phyloP scores from a whole-genome alignment of 495 filamentous ascomycete species.

The Neurospora sp. region DNA sequence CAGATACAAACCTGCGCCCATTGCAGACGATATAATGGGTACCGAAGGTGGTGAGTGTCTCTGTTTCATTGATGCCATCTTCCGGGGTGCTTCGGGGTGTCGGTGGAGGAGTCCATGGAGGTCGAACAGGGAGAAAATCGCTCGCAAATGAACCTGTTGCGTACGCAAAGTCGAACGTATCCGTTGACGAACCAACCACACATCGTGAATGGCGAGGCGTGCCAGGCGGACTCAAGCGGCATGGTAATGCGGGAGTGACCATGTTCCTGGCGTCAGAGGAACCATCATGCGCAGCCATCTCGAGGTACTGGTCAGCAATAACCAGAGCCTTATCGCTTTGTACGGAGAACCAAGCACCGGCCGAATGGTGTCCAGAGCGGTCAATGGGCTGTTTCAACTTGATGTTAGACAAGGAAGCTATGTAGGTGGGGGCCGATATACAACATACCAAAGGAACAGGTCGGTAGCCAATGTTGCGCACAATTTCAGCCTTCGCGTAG shows the following conservation, averaged over 20 bases:
- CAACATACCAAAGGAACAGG: conserved; percentile 25
- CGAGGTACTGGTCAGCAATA: neutral
- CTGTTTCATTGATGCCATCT: neutral
- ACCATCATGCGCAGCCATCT: neutral
- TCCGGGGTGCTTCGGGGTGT: conserved; percentile 3
- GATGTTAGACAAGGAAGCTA: neutral
- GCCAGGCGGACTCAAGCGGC: neutral
- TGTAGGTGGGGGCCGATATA: neutral
- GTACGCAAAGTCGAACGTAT: neutral
- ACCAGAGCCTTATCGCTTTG: neutral
- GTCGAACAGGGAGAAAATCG: neutral
- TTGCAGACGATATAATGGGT: neutral
- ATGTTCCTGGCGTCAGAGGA: neutral
- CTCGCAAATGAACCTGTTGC: neutral
- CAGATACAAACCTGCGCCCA: conserved; percentile 16
- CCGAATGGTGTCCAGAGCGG: neutral
- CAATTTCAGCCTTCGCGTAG: conserved; percentile 17
- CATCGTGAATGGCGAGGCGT: neutral
- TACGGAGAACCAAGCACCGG: neutral
- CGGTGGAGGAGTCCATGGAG: conserved; percentile 12
- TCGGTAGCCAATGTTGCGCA: conserved; percentile 28
- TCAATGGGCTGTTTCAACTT: neutral
- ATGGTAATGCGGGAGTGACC: neutral
- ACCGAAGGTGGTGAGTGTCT: neutral
- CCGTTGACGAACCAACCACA: neutral